Base-by-base conservation (phyloP, 306 rosid genomes). In the Astragalus membranaceus region DNA sequence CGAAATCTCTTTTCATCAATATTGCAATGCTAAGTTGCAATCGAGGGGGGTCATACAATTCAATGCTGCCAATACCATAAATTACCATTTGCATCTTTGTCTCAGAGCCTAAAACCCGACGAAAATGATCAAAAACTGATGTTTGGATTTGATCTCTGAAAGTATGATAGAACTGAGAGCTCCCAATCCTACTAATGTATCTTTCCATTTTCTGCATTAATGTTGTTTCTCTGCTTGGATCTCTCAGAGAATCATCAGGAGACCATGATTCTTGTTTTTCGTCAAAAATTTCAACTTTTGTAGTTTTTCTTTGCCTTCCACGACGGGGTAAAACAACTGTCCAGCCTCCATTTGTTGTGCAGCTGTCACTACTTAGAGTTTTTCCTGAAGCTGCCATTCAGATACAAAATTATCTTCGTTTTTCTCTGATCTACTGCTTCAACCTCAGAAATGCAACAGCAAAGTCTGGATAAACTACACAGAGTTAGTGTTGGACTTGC, bases 61-160 rank as follows among this genome's bases (percentile, higher is more conserved):
- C 93, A 20, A 93, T 81, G 70, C 98, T 93, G 74, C 98, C 96
- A 39, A 90, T 84, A 17, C 96, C 98, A 47, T 90, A 93, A 8
- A 90, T 78, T 16, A 93, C 90, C 96, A 93, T 82, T 64, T 73
- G 81, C 91, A 93, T 82, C 48, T 74, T 81, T 15, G 15, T 60
- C 54, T 86, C 88, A 0, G 81, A 75, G 11, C 82, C 85, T 56
- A 93, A 79, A 61, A 82, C 84, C 82, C 20, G 79, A 17, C 5
- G 73, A 48, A 90, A 53, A 62, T 67, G 35, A 68, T 76, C 75
- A 35, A 51, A 64, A 75, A 84, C 17, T 7, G 84, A 80, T 32
- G 86, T 73, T 49, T 77, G 79, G 5, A 90, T 75, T 61, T 90
- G 90, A 67, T 81, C 78, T 35, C 73, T 32, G 12, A 93, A 54